phyloP scores from a whole-genome alignment of 257 asterid species.

The Thymus mandschuricus region DNA sequence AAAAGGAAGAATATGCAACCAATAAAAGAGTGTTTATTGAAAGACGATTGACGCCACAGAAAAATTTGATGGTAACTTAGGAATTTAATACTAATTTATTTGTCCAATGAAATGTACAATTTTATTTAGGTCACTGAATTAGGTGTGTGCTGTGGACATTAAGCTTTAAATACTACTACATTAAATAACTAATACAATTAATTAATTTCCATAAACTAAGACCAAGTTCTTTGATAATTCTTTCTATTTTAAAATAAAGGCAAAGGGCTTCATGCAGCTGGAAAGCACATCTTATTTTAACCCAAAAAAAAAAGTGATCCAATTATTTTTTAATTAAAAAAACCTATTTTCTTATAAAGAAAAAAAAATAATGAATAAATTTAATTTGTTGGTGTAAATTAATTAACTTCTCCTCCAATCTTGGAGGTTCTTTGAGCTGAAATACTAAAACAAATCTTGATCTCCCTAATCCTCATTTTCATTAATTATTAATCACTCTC shows the following conservation, averaged over 20 bases:
- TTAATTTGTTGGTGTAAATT: not conserved
- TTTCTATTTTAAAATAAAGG: not conserved
- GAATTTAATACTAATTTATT: not conserved
- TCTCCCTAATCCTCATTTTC: not conserved
- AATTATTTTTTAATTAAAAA: not conserved
- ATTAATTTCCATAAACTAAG: not conserved
- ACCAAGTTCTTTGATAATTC: not conserved
- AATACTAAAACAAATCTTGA: constrained; percentile 23
- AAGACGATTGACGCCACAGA: too few species aligned
- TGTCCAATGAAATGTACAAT: not conserved
- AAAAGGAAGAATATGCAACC: too few species aligned
- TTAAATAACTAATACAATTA: not conserved
- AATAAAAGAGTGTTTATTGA: too few species aligned
- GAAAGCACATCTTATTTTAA: constrained; percentile 30
- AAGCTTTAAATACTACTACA: not conserved
- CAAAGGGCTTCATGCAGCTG: not conserved
- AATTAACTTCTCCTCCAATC: constrained; percentile 32
- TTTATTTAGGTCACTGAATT: not conserved
- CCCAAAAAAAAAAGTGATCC: not conserved
- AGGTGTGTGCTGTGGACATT: constrained; percentile 5
- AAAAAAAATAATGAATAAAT: not conserved
- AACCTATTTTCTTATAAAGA: too few species aligned
- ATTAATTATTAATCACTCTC: not conserved
- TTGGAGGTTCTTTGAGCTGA: constrained; percentile 41
- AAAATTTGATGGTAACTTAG: too few species aligned